Evolutionary conservation across 2,329 filamentous ascomycete species (phyloP).

Genomic region (Aureobasidium sp.): DNA sequence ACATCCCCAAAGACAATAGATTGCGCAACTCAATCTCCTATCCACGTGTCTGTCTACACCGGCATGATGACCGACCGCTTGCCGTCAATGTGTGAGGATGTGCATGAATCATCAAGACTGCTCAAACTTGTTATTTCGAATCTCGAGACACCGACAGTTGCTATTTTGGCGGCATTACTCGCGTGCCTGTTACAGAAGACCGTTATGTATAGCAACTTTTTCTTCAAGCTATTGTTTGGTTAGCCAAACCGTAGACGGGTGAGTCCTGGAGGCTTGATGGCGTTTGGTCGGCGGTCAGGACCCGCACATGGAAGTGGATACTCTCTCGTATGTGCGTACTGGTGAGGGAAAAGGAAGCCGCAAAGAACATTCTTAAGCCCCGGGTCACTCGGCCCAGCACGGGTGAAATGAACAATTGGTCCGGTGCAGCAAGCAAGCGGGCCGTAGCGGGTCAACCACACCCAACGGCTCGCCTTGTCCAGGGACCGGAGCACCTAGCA

Average conservation of each 20-base stretch:
- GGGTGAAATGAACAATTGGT: background rate
- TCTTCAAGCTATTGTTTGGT: background rate
- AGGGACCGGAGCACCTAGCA: background rate
- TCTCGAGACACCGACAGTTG: background rate
- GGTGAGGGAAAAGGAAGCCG: background rate
- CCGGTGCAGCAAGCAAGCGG: background rate
- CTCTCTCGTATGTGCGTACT: background rate
- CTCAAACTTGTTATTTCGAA: background rate
- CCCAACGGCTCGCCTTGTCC: background rate
- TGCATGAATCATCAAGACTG: background rate
- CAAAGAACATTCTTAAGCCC: background rate
- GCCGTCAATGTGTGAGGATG: background rate
- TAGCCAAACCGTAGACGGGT: background rate
- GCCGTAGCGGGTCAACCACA: background rate
- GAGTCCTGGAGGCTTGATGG: background rate
- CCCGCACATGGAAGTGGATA: constrained; percentile 1
- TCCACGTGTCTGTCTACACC: background rate
- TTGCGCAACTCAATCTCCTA: background rate
- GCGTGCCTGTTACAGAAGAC: background rate
- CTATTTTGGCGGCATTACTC: background rate
- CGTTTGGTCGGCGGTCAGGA: background rate
- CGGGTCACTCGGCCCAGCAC: background rate
- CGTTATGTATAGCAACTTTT: background rate
- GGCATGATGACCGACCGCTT: background rate
- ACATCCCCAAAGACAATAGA: background rate